These are phyloP conservation scores for Hansenula sp. DNA, from an alignment of 1,139 yeast genomes.

Conservation along the genomic window DNA sequence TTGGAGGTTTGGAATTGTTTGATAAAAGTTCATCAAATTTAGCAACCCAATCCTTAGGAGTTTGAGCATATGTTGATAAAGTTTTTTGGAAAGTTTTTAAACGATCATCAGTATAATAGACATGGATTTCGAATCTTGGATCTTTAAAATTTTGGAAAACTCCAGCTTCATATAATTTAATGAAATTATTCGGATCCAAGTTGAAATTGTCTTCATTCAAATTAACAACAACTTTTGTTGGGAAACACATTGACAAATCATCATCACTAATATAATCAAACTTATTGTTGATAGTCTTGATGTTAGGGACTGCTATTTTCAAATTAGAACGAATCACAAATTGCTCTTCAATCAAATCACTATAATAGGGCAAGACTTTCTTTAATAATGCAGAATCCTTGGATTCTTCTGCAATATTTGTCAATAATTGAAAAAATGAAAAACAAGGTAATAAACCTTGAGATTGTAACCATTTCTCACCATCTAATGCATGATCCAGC, in stretches of 20 bases:
- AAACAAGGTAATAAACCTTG: slow-evolving; percentile 45
- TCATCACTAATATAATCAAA: slow-evolving; percentile 50
- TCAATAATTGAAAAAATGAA: slow-evolving; percentile 44
- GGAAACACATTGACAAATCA: slow-evolving; percentile 43
- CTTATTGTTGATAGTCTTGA: slow-evolving; percentile 30
- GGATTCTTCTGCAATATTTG: slow-evolving; percentile 41
- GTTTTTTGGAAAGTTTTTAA: slow-evolving; percentile 34
- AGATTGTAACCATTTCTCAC: slow-evolving; percentile 49
- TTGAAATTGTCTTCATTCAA: slow-evolving; percentile 33
- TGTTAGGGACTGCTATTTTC: slow-evolving; percentile 26
- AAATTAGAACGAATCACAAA: slow-evolving; percentile 36
- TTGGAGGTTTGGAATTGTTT: slow-evolving; percentile 41
- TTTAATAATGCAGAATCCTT: slow-evolving; percentile 31
- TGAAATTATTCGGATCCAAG: slow-evolving; percentile 43
- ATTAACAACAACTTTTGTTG: slow-evolving; percentile 45
- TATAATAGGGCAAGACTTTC: slow-evolving; percentile 32
- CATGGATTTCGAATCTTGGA: slow-evolving; percentile 39
- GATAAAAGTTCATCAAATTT: slow-evolving; percentile 40
- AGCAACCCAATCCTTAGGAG: slow-evolving; percentile 49
- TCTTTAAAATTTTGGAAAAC: slow-evolving; percentile 16
- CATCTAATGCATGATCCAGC: slow-evolving; percentile 46
- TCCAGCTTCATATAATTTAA: slow-evolving; percentile 22
- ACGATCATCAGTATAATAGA: slow-evolving; percentile 49
- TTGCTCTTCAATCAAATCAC: slow-evolving; percentile 35
- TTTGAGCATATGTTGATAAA: slow-evolving; percentile 37